These are phyloP conservation scores for Candida montana DNA, from an alignment of 805 yeast genomes.

Conservation along the genomic window DNA sequence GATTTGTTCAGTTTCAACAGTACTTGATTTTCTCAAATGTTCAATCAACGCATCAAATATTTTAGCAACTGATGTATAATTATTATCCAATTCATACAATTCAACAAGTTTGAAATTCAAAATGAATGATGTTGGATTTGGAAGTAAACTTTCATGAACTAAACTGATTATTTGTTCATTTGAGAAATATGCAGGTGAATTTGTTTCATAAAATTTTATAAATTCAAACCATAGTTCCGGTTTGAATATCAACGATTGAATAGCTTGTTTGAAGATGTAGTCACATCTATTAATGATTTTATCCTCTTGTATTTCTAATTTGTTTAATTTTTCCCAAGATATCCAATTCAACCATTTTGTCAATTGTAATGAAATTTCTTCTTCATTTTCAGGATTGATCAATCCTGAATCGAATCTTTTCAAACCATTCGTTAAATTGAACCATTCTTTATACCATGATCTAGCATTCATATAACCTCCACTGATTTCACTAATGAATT, in stretches of 20 bases:
- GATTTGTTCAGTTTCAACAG: conserved; percentile 15
- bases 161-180: conserved; percentile 32
- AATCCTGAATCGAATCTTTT: conserved; percentile 30
- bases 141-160: conserved; percentile 47
- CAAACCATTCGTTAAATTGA: conserved; percentile 48
- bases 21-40: conserved; percentile 36
- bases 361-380: conserved; percentile 33
- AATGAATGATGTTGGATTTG: conserved; percentile 68
- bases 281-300: conserved; percentile 50
- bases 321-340: conserved; percentile 71
- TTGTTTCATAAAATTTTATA: conserved; percentile 30
- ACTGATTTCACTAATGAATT: conserved; percentile 75
- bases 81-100: conserved; percentile 53
- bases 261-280: conserved; percentile 69
- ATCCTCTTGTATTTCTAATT: conserved; percentile 51
- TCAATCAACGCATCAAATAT: conserved; percentile 48
- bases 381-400: conserved; percentile 25
- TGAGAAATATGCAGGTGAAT: conserved; percentile 12
- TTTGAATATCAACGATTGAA: conserved; percentile 52
- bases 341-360: conserved; percentile 70
- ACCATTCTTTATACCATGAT: conserved; percentile 67
- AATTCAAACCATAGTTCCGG: conserved; percentile 78
- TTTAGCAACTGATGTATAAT: conserved; percentile 43
- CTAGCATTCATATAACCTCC: conserved; percentile 85
- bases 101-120: conserved; percentile 67